These are phyloP conservation scores for Pichia rugopelliculosa DNA, from an alignment of 805 yeast genomes.

Conservation along the genomic window DNA sequence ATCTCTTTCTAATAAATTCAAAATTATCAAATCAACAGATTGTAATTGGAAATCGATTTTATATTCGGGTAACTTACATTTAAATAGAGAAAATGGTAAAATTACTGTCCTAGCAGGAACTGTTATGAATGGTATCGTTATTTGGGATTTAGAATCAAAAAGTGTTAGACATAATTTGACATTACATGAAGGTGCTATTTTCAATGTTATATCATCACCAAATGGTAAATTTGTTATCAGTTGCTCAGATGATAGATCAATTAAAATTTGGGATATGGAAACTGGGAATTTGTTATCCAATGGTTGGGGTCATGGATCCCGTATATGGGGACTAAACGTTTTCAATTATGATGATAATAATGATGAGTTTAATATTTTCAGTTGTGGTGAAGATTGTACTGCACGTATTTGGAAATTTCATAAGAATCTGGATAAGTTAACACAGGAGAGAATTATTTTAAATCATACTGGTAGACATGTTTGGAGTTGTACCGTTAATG, in stretches of 20 bases:
- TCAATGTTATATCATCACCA: constrained; percentile 60
- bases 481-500: constrained; percentile 68
- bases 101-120: constrained; percentile 82
- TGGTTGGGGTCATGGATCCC: constrained; percentile 96
- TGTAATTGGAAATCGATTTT: constrained; percentile 73
- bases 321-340: constrained; percentile 81
- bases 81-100: constrained; percentile 28
- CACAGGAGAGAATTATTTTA: constrained; percentile 44
- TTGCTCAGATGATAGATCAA: constrained; percentile 92
- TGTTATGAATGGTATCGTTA: constrained; percentile 76
- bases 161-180: constrained; percentile 46
- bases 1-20: constrained; percentile 13
- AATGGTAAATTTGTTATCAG: constrained; percentile 54
- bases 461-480: constrained; percentile 80
- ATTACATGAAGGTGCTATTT: constrained; percentile 89
- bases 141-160: constrained; percentile 56
- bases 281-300: constrained; percentile 56
- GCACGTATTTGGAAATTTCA: constrained; percentile 65
- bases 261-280: constrained; percentile 61
- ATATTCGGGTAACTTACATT: constrained; percentile 75
- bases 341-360: constrained; percentile 24
- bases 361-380: constrained; percentile 34
- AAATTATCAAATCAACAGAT: constrained; percentile 29
- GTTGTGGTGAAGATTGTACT: constrained; percentile 85
- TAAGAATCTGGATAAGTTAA: constrained; percentile 27